These are phyloP conservation scores for Cyberlindnera maclurae DNA, from an alignment of 805 yeast genomes.

Conservation along the genomic window DNA sequence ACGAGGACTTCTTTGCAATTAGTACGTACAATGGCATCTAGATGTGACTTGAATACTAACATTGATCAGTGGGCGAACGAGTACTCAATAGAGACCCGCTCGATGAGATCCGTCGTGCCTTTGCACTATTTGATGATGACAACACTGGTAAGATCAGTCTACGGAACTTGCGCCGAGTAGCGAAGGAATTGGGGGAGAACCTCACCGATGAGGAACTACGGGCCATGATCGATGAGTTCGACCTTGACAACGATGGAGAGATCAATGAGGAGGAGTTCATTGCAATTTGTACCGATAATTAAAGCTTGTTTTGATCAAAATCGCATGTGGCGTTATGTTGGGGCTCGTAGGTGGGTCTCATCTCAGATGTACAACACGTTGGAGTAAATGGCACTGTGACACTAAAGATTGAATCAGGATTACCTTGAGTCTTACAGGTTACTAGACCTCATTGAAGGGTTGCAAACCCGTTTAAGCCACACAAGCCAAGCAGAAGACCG, in stretches of 20 bases:
- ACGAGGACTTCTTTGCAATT: slow-evolving; percentile 66
- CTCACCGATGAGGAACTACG: slow-evolving; percentile 85
- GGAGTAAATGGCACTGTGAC: too few relatives aligned
- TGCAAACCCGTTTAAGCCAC: too few relatives aligned
- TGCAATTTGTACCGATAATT: slow-evolving; percentile 74
- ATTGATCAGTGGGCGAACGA: slow-evolving; percentile 56
- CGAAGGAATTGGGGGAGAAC: slow-evolving; percentile 88
- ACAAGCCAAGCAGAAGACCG: too few relatives aligned
- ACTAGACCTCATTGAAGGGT: too few relatives aligned
- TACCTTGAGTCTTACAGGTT: too few relatives aligned
- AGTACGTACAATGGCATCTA: too few relatives aligned
- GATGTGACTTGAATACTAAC: slow-evolving; percentile 17
- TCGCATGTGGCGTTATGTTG: too few relatives aligned
- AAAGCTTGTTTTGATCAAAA: slow-evolving; percentile 9
- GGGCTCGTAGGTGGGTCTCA: too few relatives aligned
- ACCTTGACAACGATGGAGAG: slow-evolving; percentile 92
- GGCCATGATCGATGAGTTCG: slow-evolving; percentile 98
- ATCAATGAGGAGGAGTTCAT: slow-evolving; percentile 88
- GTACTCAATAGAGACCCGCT: slow-evolving; percentile 86
- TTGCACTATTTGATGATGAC: slow-evolving; percentile 82
- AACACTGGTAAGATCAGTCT: slow-evolving; percentile 79
- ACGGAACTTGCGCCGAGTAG: slow-evolving; percentile 78
- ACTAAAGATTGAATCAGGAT: too few relatives aligned
- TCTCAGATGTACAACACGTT: too few relatives aligned
- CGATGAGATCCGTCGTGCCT: slow-evolving; percentile 88